A percentile compares a stretch with the other conserved stretches of the same genome.
phyloP scores from a whole-genome alignment of 768 basidiomycete species.

The Macrolepiota dolichaula region DNA sequence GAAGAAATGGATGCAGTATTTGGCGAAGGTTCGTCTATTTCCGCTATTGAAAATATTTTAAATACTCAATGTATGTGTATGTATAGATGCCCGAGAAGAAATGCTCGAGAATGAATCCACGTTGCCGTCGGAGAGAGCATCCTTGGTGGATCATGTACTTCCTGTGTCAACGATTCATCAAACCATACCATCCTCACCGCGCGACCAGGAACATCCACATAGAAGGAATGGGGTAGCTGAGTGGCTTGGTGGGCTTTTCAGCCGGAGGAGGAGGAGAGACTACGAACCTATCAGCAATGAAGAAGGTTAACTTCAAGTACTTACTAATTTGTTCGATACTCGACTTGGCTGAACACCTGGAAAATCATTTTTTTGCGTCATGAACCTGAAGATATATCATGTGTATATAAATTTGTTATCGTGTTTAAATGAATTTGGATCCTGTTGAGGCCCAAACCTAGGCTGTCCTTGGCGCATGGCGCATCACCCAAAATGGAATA shows the following conservation, averaged over 20 bases:
- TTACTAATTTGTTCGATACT: not conserved
- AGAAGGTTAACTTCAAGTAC: constrained; percentile 23
- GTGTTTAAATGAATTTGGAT: too few species aligned
- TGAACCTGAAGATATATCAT: not conserved
- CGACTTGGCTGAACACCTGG: not conserved
- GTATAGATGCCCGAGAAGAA: constrained; percentile 46
- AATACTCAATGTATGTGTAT: not conserved
- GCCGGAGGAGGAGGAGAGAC: constrained; percentile 24
- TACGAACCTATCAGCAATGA: constrained; percentile 44
- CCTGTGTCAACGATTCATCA: constrained; percentile 24
- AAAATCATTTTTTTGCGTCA: not conserved
- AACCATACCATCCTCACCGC: constrained; percentile 19
- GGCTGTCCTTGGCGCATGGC: too few species aligned
- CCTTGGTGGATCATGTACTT: not conserved
- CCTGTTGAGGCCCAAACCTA: too few species aligned
- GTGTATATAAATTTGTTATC: too few species aligned
- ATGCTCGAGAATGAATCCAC: constrained; percentile 60
- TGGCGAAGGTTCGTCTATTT: constrained; percentile 63
- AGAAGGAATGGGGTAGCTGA: not conserved
- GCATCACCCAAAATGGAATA: constrained; percentile 3
- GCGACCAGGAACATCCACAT: not conserved
- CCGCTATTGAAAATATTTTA: not conserved
- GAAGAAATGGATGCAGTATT: constrained; percentile 93
- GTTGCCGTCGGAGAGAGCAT: constrained; percentile 32
- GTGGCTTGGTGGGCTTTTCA: constrained; percentile 52